Base-by-base conservation (phyloP, 441 rosid genomes). In the Hura crepitans region DNA sequence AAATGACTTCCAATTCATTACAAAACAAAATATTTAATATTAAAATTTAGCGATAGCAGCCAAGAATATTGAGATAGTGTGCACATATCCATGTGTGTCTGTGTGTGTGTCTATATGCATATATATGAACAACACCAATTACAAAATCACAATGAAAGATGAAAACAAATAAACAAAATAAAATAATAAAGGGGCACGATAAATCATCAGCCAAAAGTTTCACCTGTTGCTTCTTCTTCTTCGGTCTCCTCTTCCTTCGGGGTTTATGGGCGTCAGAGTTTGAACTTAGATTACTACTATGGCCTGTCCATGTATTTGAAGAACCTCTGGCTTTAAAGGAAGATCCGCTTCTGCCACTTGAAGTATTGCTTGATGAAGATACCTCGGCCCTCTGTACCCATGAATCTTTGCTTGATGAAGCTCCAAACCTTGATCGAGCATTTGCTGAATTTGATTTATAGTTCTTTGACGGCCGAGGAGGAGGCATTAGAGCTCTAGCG, bases 261-360 rank as follows among this genome's bases (percentile, higher is more conserved):
- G 96, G 99, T 82, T 91, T 95, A 68, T 80, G 88, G 50, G 98
- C 95, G 83, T 95, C 99, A 49, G 99, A 92, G 73, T 89, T 91
- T 49, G 97, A 95, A 81, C 99, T 95, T 75, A 95, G 77, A 74
- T 89, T 92, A 79, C 99, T 94, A 75, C 96, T 83, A 28, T 86
- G 89, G 69, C 97, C 93, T 53, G 88, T 85, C 79, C 84, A 81
- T 30, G 86, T 77, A 73, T 77, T 82, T 70, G 94, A 83, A 59
- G 90, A 83, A 17, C 77, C 76, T 71, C 83, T 75, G 8, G 80
- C 76, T 37, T 76, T 82, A 66, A 80, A 77, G 54, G 89, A 89
- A 61, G 89, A 70, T 60, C 79, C 83, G 20, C 81, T 86, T 80
- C 85, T 86, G 81, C 86, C 84, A 72, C 86, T 86, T 65, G 96